phyloP scores from a whole-genome alignment of 2,329 filamentous ascomycete species.

The Niveomyces coronatus region DNA sequence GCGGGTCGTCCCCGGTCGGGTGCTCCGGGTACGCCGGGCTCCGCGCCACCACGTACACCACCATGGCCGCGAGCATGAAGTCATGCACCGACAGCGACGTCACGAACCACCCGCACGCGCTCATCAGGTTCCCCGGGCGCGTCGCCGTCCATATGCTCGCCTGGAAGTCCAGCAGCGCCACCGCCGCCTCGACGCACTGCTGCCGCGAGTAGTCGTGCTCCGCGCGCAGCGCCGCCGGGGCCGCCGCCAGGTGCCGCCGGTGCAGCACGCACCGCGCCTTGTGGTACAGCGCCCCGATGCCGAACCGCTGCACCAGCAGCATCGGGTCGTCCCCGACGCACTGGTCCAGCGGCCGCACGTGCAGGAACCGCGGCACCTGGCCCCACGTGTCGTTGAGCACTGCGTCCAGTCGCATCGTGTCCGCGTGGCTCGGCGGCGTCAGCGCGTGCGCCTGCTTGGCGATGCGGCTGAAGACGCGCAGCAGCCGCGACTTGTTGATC shows the following conservation, averaged over 20 bases:
- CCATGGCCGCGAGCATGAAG: slow-evolving; percentile 50
- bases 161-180: slow-evolving; percentile 38
- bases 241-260: slow-evolving; percentile 39
- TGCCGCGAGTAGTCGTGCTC: slow-evolving; percentile 44
- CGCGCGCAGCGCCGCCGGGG: slow-evolving; percentile 22
- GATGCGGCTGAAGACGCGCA: slow-evolving; percentile 38
- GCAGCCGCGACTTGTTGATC: slow-evolving; percentile 39
- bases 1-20: slow-evolving; percentile 18
- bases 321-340: slow-evolving; percentile 36
- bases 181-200: slow-evolving; percentile 38
- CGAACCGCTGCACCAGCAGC: slow-evolving; percentile 43
- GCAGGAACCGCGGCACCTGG: slow-evolving; percentile 37
- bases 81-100: slow-evolving; percentile 49
- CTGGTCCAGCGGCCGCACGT: slow-evolving; percentile 35
- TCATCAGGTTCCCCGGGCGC: slow-evolving; percentile 43
- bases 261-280: slow-evolving; percentile 47
- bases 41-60: slow-evolving; percentile 43
- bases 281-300: slow-evolving; percentile 40
- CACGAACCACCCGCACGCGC: slow-evolving; percentile 45
- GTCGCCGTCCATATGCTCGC: slow-evolving; percentile 35
- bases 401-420: slow-evolving; percentile 38
- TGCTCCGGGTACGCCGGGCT: slow-evolving; percentile 29
- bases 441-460: slow-evolving; percentile 40
- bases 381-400: slow-evolving; percentile 35
- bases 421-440: slow-evolving; percentile 34